A percentile compares a stretch with the other conserved stretches of the same genome.
Evolutionary conservation across 768 basidiomycete genomes (phyloP).

Genomic region (Lactifluus volemus): DNA sequence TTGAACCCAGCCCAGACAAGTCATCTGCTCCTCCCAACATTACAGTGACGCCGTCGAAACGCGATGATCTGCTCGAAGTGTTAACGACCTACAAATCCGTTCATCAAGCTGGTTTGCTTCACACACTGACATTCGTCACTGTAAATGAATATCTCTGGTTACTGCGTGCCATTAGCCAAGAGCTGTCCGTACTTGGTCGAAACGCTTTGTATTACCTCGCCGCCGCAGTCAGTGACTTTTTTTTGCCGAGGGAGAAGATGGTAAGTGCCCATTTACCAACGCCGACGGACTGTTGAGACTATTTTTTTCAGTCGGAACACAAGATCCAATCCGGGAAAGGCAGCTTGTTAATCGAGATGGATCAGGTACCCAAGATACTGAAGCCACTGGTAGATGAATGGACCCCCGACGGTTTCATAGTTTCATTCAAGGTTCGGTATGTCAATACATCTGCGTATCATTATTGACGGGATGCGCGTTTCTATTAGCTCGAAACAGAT

Average conservation of each 20-base stretch:
- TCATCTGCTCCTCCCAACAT: slow-evolving; percentile 36
- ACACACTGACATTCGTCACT: slow-evolving; percentile 85
- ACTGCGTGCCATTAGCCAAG: slow-evolving; percentile 71
- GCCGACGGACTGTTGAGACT: not conserved
- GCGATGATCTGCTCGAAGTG: slow-evolving; percentile 58
- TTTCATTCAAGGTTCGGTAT: slow-evolving; percentile 84
- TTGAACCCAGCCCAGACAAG: slow-evolving; percentile 29
- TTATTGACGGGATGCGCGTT: not conserved
- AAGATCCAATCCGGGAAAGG: slow-evolving; percentile 98
- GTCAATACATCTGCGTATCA: not conserved
- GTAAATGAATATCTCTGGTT: slow-evolving; percentile 96
- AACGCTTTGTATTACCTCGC: slow-evolving; percentile 92
- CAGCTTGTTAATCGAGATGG: slow-evolving; percentile 92
- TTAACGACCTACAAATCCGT: slow-evolving; percentile 75
- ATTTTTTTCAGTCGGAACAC: slow-evolving; percentile 71
- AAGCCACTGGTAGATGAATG: slow-evolving; percentile 92
- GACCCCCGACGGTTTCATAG: slow-evolving; percentile 83
- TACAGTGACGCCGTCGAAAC: slow-evolving; percentile 57
- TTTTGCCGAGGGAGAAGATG: slow-evolving; percentile 85
- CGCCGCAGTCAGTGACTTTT: slow-evolving; percentile 97
- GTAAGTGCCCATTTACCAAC: slow-evolving; percentile 35
- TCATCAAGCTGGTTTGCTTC: slow-evolving; percentile 62
- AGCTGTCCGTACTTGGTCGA: slow-evolving; percentile 60
- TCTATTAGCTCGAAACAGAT: slow-evolving; percentile 87
- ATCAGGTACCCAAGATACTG: slow-evolving; percentile 95